These are phyloP conservation scores for Melanomma pulvis-pyrius DNA, from an alignment of 495 filamentous ascomycete genomes.

Conservation along the genomic window DNA sequence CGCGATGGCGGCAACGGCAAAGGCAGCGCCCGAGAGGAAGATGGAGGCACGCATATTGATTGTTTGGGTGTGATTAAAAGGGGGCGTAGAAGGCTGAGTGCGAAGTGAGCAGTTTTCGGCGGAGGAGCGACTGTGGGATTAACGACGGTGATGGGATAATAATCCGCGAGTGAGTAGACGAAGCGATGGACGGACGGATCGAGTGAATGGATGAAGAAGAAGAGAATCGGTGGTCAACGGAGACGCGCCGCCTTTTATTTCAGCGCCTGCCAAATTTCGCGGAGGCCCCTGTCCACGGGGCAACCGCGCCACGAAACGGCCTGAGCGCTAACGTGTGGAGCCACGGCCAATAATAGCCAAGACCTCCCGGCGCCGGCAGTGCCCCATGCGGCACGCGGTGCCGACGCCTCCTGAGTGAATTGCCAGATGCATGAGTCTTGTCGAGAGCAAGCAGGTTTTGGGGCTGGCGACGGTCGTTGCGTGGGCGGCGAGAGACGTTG, in stretches of 20 bases:
- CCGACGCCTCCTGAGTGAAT: background rate
- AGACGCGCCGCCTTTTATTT: background rate
- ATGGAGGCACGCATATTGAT: constrained; percentile 45
- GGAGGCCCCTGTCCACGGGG: constrained; percentile 1
- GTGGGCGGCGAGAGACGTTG: background rate
- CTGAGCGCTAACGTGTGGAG: background rate
- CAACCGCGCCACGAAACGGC: background rate
- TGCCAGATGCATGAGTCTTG: too few relatives aligned
- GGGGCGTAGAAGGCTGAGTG: background rate
- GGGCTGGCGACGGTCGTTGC: background rate
- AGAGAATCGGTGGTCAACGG: background rate
- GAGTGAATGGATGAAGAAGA: background rate
- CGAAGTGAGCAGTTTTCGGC: background rate
- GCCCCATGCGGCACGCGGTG: background rate
- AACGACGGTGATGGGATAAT: constrained; percentile 8
- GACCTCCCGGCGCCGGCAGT: background rate
- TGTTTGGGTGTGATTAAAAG: constrained; percentile 10
- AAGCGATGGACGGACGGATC: background rate
- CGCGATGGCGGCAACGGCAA: constrained; percentile 40
- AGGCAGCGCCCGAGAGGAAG: constrained; percentile 39
- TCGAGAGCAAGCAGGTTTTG: background rate
- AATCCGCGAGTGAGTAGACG: background rate
- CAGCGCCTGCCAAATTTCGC: background rate
- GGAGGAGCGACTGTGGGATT: constrained; percentile 12
- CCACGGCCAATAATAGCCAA: constrained; percentile 19